Conservation (phyloP, 1,139 yeast species). For the Wickerhamomyces sp. region DNA sequence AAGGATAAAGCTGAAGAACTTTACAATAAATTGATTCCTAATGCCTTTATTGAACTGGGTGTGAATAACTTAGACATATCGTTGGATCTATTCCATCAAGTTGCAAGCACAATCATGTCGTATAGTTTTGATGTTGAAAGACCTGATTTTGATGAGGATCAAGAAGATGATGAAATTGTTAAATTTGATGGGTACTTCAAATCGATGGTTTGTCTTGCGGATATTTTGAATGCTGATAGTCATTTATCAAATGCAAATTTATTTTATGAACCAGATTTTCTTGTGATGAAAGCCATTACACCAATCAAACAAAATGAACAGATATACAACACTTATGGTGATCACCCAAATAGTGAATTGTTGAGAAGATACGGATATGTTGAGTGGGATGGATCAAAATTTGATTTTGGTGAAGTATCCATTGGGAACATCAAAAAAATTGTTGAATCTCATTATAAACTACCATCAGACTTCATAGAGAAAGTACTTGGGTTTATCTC, state of each 20-base stretch:
- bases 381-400: constrained; percentile 67
- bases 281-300: constrained; percentile 69
- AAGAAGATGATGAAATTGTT: constrained; percentile 32
- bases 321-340: constrained; percentile 84
- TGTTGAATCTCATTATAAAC: constrained; percentile 14
- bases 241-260: constrained; percentile 71
- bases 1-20: constrained; percentile 57
- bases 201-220: constrained; percentile 93
- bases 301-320: constrained; percentile 64
- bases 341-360: constrained; percentile 83
- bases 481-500: constrained; percentile 24
- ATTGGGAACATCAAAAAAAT: constrained; percentile 33
- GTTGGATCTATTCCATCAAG: constrained; percentile 46
- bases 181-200: constrained; percentile 49
- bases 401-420: constrained; percentile 78
- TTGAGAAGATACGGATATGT: constrained; percentile 89
- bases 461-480: constrained; percentile 25
- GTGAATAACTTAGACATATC: constrained; percentile 26
- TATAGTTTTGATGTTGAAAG: constrained; percentile 62
- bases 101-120: constrained; percentile 68
- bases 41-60: constrained; percentile 27
- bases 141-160: constrained; percentile 31
- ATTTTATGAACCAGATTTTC: constrained; percentile 39
- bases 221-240: constrained; percentile 83
- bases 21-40: constrained; percentile 39